phyloP scores from a whole-genome alignment of 768 basidiomycete species.

The Suillus luteus region DNA sequence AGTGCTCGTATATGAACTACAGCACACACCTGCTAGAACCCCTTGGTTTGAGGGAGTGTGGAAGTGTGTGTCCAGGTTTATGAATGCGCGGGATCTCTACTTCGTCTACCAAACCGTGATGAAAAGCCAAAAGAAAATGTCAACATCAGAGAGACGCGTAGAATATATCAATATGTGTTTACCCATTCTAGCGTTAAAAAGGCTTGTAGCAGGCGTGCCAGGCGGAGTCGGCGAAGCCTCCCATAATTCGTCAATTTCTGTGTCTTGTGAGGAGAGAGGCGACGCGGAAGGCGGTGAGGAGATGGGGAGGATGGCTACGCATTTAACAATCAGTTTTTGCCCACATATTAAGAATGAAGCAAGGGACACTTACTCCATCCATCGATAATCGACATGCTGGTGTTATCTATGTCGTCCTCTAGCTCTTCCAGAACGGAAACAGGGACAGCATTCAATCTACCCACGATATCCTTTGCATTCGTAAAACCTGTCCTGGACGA shows the following conservation, averaged over 20 bases:
- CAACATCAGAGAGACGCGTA: constrained; percentile 3
- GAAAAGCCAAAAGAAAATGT: constrained; percentile 4
- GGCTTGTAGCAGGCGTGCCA: constrained; percentile 43
- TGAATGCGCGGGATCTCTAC: constrained; percentile 54
- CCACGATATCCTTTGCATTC: constrained; percentile 29
- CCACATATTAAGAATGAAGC: neutral
- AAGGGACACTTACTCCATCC: constrained; percentile 58
- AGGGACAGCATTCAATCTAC: constrained; percentile 26
- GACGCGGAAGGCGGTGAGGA: constrained; percentile 44
- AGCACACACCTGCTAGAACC: neutral
- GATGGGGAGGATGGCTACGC: constrained; percentile 37
- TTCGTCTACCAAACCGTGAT: constrained; percentile 41
- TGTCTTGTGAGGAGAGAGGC: constrained; percentile 36
- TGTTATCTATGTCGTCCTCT: constrained; percentile 45
- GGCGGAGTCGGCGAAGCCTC: constrained; percentile 46
- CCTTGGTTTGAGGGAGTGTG: neutral
- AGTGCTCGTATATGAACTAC: neutral
- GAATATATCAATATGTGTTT: constrained; percentile 5
- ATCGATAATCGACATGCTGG: constrained; percentile 59
- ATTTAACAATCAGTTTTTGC: constrained; percentile 35
- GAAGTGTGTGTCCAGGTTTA: constrained; percentile 40
- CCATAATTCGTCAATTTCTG: constrained; percentile 56
- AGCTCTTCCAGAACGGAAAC: constrained; percentile 37
- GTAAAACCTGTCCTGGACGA: constrained; percentile 14
- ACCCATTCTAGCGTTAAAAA: constrained; percentile 56